Base-by-base conservation (phyloP, 768 basidiomycete species). In the Lyophyllum semitale region DNA sequence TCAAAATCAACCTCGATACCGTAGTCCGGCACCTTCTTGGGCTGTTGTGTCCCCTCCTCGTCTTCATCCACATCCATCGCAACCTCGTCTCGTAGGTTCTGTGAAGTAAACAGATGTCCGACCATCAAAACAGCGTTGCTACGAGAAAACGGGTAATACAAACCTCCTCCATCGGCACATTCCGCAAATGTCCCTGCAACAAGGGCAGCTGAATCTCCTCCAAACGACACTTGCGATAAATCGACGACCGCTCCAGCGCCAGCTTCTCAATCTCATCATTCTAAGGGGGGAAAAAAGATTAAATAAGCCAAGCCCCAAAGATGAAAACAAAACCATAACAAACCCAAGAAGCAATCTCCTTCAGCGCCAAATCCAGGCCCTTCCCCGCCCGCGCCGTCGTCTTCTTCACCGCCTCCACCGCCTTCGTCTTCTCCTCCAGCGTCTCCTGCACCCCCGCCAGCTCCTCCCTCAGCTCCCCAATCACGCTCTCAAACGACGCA, bases 91-190 rank as follows among this genome's bases (percentile, higher is more conserved):
- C 87, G 86, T 20, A 91, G 79, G 63, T 89, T 89, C 92, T 90
- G 47, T n/a, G 27, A 47, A 11, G 9, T n/a, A n/a, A 48, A 35
- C 4, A 2, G 4, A 47, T 25, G 38, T 64, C 43, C n/a, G n/a
- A n/a, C n/a, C n/a, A n/a, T n/a, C n/a, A n/a, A n/a, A n/a, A n/a
- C 12, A 9, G 42, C 17, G 33, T 26, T 27, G 20, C 27, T 5
- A 33, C 7, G 40, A 18, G 7, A 27, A 30, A 15, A 13, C 5
- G n/a, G 26, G 22, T 8, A 29, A 17, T 18, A 61, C 76, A 37
- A 45, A 93, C 94, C 84, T 98, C 97, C 66, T 98, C 95, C 84
- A 98, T 91, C 0, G 96, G 91, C 2, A 98, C 92, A 61, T 91
- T 84, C 69, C 84, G 88, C 51, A 98, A 73, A 64, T 84, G 82